Evolutionary conservation across 306 rosid species (phyloP).

Genomic region (Corylus heterophylla): DNA sequence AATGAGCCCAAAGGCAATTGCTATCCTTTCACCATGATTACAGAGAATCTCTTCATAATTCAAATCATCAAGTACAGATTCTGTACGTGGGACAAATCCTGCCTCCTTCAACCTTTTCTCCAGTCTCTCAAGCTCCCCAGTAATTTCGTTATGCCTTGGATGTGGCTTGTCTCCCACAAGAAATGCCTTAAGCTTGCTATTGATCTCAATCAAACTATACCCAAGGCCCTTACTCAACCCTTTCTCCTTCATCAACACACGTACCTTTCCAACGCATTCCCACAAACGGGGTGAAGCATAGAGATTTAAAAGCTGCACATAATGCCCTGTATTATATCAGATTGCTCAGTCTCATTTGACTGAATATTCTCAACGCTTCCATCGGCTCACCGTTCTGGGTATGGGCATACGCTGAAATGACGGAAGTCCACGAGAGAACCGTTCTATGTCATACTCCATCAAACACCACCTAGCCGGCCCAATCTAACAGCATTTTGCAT

Average conservation of each 20-base stretch:
- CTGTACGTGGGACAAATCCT: constrained; percentile 56
- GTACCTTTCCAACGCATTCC: constrained; percentile 51
- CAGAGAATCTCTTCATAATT: constrained; percentile 58
- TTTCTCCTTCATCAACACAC: constrained; percentile 60
- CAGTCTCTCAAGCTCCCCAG: constrained; percentile 44
- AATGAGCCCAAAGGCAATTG: constrained; percentile 62
- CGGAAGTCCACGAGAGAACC: constrained; percentile 68
- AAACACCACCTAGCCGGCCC: constrained; percentile 56
- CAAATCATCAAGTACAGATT: constrained; percentile 56
- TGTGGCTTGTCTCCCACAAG: constrained; percentile 60
- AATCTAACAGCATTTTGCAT: constrained; percentile 56
- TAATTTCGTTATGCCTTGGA: constrained; percentile 52
- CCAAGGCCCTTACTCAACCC: constrained; percentile 70
- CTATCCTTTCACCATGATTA: constrained; percentile 67
- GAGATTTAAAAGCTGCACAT: constrained; percentile 73
- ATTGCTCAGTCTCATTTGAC: constrained; percentile 45
- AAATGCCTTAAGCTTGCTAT: constrained; percentile 56
- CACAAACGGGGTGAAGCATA: constrained; percentile 69
- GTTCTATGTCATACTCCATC: constrained; percentile 48
- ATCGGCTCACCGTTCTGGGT: constrained; percentile 48
- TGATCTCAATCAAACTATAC: constrained; percentile 56
- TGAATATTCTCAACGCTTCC: constrained; percentile 60
- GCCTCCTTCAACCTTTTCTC: constrained; percentile 60
- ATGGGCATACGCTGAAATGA: constrained; percentile 61
- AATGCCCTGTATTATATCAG: constrained; percentile 61